Conservation (phyloP, 345 rosid genomes). For the Citrus unshiu region DNA sequence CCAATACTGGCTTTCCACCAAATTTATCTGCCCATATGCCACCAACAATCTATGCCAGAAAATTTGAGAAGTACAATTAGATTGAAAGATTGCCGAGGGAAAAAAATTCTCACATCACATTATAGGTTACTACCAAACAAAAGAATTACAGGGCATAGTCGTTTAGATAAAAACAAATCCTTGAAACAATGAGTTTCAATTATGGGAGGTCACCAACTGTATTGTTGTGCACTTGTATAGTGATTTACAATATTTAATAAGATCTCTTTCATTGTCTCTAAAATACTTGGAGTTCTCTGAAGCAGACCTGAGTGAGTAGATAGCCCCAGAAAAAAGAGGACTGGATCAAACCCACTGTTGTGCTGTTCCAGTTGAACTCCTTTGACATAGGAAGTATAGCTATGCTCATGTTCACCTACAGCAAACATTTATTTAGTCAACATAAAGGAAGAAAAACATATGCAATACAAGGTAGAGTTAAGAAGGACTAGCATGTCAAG, state of each 20-base stretch:
- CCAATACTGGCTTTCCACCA: conserved; percentile 89
- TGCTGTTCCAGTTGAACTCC: conserved; percentile 92
- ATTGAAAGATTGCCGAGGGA: not conserved
- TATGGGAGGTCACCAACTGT: not conserved
- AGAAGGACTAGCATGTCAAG: not conserved
- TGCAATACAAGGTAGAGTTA: not conserved
- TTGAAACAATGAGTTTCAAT: not conserved
- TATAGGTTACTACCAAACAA: not conserved
- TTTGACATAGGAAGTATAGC: conserved; percentile 97
- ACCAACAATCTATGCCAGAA: conserved; percentile 68
- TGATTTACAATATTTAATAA: not conserved
- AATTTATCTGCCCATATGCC: conserved; percentile 98
- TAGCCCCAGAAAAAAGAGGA: conserved; percentile 99
- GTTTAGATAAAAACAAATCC: not conserved
- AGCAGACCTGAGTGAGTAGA: conserved; percentile 81
- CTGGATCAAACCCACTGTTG: conserved; percentile 95
- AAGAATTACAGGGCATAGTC: not conserved
- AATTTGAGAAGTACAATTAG: conserved; percentile 18
- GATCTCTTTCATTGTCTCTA: not conserved
- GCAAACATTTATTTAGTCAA: conserved; percentile 16
- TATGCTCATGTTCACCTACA: conserved; percentile 97
- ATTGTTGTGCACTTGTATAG: not conserved
- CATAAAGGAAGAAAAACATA: not conserved
- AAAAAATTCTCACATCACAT: not conserved
- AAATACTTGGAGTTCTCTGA: not conserved